These are phyloP conservation scores for Suillus placidus DNA, from an alignment of 768 basidiomycete genomes.

Conservation along the genomic window DNA sequence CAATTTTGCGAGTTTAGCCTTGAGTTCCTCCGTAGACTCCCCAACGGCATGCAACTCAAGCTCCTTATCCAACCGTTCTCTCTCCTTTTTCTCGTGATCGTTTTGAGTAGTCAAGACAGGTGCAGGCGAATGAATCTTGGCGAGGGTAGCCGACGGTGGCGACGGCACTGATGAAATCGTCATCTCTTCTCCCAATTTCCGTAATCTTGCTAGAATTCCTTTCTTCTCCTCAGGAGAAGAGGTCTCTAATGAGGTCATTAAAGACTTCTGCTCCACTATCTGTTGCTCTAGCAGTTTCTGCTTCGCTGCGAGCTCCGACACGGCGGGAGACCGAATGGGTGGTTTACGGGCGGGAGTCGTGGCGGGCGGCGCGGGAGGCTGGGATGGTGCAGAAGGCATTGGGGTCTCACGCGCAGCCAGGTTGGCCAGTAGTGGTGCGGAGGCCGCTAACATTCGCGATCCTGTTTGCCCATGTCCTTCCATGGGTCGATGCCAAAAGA, in stretches of 20 bases:
- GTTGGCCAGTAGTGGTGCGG: constrained; percentile 74
- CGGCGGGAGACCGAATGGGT: constrained; percentile 35
- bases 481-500: constrained; percentile 95
- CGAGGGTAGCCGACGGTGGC: constrained; percentile 30
- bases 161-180: constrained; percentile 39
- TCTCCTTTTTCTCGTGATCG: constrained; percentile 58
- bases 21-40: constrained; percentile 67
- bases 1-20: constrained; percentile 73
- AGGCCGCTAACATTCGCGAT: constrained; percentile 76
- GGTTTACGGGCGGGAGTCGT: constrained; percentile 38
- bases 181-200: constrained; percentile 82
- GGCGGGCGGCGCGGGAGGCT: constrained; percentile 22
- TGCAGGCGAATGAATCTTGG: constrained; percentile 32
- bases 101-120: constrained; percentile 28
- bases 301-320: constrained; percentile 66
- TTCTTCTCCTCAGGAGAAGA: constrained; percentile 77
- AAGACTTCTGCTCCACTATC: constrained; percentile 85
- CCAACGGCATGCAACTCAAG: constrained; percentile 63
- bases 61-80: constrained; percentile 78
- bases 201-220: constrained; percentile 71
- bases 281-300: constrained; percentile 78
- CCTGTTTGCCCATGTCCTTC: constrained; percentile 87
- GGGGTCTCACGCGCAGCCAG: constrained; percentile 43
- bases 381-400: constrained; percentile 15
- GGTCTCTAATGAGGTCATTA: constrained; percentile 71